Conservation (phyloP, 805 yeast species). For the Candida yuanshanica region DNA sequence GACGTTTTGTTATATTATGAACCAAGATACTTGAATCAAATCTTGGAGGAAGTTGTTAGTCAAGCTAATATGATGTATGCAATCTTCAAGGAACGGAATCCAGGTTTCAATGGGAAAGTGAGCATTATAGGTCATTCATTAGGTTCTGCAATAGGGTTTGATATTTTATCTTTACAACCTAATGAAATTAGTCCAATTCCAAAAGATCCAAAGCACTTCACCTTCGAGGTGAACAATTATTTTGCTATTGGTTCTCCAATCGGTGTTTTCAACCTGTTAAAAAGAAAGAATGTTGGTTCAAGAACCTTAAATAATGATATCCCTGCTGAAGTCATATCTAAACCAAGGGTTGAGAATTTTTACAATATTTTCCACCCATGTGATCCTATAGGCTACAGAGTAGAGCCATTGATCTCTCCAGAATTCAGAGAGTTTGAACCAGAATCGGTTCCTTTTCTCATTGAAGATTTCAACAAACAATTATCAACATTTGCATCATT, state of each 20-base stretch:
- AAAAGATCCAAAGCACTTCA: constrained; percentile 37
- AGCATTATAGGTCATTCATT: constrained; percentile 88
- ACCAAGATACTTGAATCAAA: constrained; percentile 56
- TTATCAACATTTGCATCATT: constrained; percentile 29
- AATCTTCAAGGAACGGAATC: constrained; percentile 56
- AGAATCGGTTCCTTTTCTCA: constrained; percentile 48
- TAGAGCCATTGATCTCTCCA: constrained; percentile 73
- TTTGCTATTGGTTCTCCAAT: constrained; percentile 89
- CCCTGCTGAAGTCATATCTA: constrained; percentile 9
- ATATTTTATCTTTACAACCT: constrained; percentile 51
- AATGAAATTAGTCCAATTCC: constrained; percentile 14
- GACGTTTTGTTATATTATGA: constrained; percentile 81
- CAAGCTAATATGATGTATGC: constrained; percentile 61
- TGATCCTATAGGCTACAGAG: constrained; percentile 85
- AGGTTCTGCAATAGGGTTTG: constrained; percentile 83
- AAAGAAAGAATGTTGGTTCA: constrained; percentile 52
- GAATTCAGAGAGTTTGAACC: constrained; percentile 47
- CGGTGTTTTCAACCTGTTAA: constrained; percentile 77
- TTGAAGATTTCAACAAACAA: constrained; percentile 33
- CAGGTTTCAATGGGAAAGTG: constrained; percentile 71
- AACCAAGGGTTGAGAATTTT: constrained; percentile 56
- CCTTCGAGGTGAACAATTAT: constrained; percentile 67
- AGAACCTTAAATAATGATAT: constrained; percentile 18
- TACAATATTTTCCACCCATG: constrained; percentile 87
- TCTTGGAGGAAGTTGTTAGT: constrained; percentile 52